phyloP scores from a whole-genome alignment of 2,329 filamentous ascomycete genomes.

The Sclerotinia trifoliorum region DNA sequence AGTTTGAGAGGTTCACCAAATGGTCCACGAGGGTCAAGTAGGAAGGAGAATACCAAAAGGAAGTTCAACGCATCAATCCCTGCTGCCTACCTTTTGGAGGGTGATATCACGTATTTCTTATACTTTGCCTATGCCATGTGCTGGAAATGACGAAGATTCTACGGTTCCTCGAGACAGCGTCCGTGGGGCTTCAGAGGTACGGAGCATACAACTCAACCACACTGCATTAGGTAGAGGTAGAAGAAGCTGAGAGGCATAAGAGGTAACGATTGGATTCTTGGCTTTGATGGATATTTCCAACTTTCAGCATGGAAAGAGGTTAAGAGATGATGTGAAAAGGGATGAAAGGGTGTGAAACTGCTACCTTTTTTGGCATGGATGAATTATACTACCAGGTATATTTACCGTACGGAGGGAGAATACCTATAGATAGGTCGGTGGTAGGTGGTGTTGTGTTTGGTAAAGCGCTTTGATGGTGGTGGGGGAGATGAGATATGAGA shows the following conservation, averaged over 20 bases:
- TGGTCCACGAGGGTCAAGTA: background rate
- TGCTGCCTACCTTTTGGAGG: background rate
- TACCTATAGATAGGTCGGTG: too few species aligned
- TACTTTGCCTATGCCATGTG: background rate
- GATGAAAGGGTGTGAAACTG: too few species aligned
- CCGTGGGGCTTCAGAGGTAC: background rate
- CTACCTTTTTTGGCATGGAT: too few species aligned
- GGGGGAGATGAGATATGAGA: background rate
- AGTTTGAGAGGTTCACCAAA: background rate
- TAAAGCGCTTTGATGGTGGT: background rate
- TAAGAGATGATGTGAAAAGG: too few species aligned
- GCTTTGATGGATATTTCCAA: background rate
- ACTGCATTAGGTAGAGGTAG: background rate
- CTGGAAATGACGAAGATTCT: background rate
- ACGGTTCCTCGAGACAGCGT: background rate
- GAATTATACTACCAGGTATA: too few species aligned
- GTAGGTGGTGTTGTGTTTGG: too few species aligned
- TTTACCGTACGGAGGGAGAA: too few species aligned
- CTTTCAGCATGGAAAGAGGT: background rate
- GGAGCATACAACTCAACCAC: background rate
- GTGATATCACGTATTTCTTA: constrained; percentile 4
- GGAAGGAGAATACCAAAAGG: background rate
- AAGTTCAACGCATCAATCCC: background rate
- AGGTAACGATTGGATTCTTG: background rate
- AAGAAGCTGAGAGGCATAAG: constrained; percentile 7